phyloP scores from a whole-genome alignment of 78 protist species.

The Andalucia godoyi region DNA sequence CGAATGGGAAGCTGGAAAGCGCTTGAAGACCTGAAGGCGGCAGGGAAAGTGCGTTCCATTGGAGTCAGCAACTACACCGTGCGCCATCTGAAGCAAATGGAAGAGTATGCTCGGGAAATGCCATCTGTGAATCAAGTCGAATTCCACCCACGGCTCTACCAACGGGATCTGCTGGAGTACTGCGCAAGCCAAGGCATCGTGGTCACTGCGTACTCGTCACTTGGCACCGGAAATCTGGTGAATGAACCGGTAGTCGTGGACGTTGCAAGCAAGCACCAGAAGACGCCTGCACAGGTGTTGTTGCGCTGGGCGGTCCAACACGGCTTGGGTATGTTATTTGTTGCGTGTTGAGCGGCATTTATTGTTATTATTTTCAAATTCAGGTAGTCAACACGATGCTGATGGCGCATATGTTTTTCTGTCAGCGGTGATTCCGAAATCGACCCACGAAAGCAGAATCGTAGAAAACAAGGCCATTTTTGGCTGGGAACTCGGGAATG shows the following conservation, averaged over 20 bases:
- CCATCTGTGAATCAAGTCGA: slow-evolving; percentile 68
- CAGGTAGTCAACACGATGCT: too few relatives aligned
- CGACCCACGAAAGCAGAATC: not conserved
- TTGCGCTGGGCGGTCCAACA: slow-evolving; percentile 16
- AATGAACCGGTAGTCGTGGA: not conserved
- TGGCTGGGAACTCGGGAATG: slow-evolving; percentile 12
- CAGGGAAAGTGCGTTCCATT: slow-evolving; percentile 21
- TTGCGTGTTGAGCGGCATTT: too few relatives aligned
- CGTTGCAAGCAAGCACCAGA: not conserved
- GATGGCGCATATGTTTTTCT: too few relatives aligned
- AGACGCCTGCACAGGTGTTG: slow-evolving; percentile 3
- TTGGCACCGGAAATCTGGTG: not conserved
- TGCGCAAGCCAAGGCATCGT: slow-evolving; percentile 12
- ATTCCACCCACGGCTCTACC: slow-evolving; percentile 45
- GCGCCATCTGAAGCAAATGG: slow-evolving; percentile 10
- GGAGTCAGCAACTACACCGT: slow-evolving; percentile 47
- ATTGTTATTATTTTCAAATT: too few relatives aligned
- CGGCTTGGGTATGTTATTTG: too few relatives aligned
- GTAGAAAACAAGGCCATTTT: not conserved
- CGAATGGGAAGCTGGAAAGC: slow-evolving; percentile 52
- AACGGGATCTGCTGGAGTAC: slow-evolving; percentile 22
- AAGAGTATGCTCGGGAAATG: slow-evolving; percentile 2
- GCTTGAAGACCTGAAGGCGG: slow-evolving; percentile 46
- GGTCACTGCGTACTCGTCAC: not conserved
- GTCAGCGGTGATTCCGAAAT: slow-evolving; percentile 22